A percentile compares a stretch with the other conserved stretches of the same genome.
Evolutionary conservation across 2,329 filamentous ascomycete species (phyloP).

Genomic region (Aspergillus versicolor): DNA sequence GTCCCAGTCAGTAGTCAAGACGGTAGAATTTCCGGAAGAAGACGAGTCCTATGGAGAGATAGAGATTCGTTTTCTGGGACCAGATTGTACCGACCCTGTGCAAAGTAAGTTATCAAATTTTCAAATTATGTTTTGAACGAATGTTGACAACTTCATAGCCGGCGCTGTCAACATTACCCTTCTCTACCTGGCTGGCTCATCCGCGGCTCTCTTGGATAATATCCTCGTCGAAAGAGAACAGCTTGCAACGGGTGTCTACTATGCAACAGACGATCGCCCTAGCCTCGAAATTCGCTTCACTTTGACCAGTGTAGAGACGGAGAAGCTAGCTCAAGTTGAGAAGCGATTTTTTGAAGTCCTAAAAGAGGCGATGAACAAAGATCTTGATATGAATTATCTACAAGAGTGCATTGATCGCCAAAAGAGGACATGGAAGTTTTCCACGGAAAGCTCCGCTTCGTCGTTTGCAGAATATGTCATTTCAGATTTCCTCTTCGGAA

Average conservation of each 20-base stretch:
- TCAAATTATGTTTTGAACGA: conserved; percentile 5
- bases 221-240: conserved; percentile 90
- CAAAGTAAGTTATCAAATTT: conserved; percentile 44
- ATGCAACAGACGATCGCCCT: conserved; percentile 75
- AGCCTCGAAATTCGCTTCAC: conserved; percentile 83
- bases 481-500: conserved; percentile 87
- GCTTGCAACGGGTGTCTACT: conserved; percentile 80
- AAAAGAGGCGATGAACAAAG: conserved; percentile 71
- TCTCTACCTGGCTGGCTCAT: conserved; percentile 87
- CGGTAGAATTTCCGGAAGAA: conserved; percentile 90
- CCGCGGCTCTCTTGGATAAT: conserved; percentile 89
- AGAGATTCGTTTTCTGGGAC: conserved; percentile 81
- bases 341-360: conserved; percentile 81
- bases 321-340: conserved; percentile 80
- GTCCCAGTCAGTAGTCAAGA: conserved; percentile 70
- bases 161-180: conserved; percentile 78
- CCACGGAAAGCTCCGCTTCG: conserved; percentile 75
- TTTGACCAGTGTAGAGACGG: conserved; percentile 81
- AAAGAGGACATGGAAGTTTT: conserved; percentile 76
- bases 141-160: conserved; percentile 35
- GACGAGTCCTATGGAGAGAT: conserved; percentile 93
- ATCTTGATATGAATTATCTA: conserved; percentile 87
- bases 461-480: conserved; percentile 86
- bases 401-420: conserved; percentile 82
- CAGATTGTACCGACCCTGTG: conserved; percentile 70